These are phyloP conservation scores for Herpetomonas tarakana DNA, from an alignment of 208 protist genomes.

Conservation along the genomic window DNA sequence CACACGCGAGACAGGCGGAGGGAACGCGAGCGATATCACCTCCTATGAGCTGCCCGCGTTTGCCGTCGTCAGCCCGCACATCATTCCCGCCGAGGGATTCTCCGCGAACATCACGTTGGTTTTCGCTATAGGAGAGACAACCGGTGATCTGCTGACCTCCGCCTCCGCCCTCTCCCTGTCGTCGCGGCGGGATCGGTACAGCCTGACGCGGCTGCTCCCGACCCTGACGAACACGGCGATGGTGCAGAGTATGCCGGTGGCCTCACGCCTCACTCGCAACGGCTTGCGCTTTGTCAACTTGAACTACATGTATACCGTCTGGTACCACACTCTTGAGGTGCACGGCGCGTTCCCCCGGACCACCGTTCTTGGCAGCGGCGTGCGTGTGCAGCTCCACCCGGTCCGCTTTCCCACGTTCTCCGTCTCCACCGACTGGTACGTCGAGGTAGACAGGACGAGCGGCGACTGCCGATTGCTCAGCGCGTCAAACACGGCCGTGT, in stretches of 20 bases:
- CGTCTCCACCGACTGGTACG: conserved; percentile 6
- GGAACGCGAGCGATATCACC: neutral
- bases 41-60: neutral
- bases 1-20: too few species aligned
- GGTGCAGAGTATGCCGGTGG: conserved; percentile 16
- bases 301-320: conserved; percentile 8
- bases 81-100: conserved; percentile 21
- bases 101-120: conserved; percentile 22
- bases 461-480: conserved; percentile 11
- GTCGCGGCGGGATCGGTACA: conserved; percentile 19
- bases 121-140: conserved; percentile 29
- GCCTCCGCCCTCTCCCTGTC: conserved; percentile 23
- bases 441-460: neutral
- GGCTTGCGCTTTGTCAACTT: conserved; percentile 35
- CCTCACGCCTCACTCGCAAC: conserved; percentile 9
- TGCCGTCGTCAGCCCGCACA: neutral
- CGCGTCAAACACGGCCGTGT: neutral
- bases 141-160: conserved; percentile 21
- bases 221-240: conserved; percentile 16
- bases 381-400: conserved; percentile 6
- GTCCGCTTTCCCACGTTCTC: conserved; percentile 12
- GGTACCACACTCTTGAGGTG: conserved; percentile 21
- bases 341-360: conserved; percentile 25
- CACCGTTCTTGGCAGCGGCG: conserved; percentile 5
- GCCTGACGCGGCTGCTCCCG: conserved; percentile 25